A percentile compares a stretch with the other conserved stretches of the same genome.
Conservation (phyloP, 108 stramenopile genomes). For the Licmophora abbreviata region DNA sequence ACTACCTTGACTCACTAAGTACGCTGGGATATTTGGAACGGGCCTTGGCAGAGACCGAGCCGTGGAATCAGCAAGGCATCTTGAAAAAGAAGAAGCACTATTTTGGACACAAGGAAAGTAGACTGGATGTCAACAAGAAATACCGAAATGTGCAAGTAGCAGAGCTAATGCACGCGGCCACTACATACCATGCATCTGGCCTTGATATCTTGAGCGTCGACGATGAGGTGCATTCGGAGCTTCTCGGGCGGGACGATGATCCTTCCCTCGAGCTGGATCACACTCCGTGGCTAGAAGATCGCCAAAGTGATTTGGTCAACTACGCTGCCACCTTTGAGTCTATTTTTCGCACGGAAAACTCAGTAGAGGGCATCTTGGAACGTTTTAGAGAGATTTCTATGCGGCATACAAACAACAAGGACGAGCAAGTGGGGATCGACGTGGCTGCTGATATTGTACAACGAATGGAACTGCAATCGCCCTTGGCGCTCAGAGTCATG, state of each 20-base stretch:
- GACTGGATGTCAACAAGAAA: slow-evolving; percentile 37
- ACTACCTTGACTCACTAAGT: slow-evolving; percentile 38
- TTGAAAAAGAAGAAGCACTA: slow-evolving; percentile 7
- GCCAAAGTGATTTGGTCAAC: slow-evolving; percentile 46
- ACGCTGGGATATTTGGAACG: slow-evolving; percentile 46
- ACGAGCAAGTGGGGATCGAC: slow-evolving; percentile 40
- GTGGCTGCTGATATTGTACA: slow-evolving; percentile 49
- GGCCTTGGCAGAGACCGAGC: slow-evolving; percentile 36
- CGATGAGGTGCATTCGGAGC: slow-evolving; percentile 15
- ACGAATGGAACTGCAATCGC: slow-evolving; percentile 64
- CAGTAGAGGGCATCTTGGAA: slow-evolving; percentile 63
- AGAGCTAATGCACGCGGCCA: slow-evolving; percentile 43
- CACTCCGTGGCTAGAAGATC: slow-evolving; percentile 15
- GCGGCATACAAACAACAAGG: slow-evolving; percentile 20
- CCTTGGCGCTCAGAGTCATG: slow-evolving; percentile 53
- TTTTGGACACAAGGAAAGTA: slow-evolving; percentile 7
- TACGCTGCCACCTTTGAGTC: slow-evolving; percentile 56
- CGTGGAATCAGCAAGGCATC: slow-evolving; percentile 52
- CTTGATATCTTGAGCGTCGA: slow-evolving; percentile 25
- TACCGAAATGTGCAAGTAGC: slow-evolving; percentile 62
- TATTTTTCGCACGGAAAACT: slow-evolving; percentile 45
- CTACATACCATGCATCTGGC: slow-evolving; percentile 48
- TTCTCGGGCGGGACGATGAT: no score
- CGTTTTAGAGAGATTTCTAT: slow-evolving; percentile 44
- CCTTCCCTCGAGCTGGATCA: slow-evolving; percentile 29